A percentile compares a stretch with the other conserved stretches of the same genome.
Evolutionary conservation across 2,329 filamentous ascomycete species (phyloP).

Genomic region (Talaromyces sp.): DNA sequence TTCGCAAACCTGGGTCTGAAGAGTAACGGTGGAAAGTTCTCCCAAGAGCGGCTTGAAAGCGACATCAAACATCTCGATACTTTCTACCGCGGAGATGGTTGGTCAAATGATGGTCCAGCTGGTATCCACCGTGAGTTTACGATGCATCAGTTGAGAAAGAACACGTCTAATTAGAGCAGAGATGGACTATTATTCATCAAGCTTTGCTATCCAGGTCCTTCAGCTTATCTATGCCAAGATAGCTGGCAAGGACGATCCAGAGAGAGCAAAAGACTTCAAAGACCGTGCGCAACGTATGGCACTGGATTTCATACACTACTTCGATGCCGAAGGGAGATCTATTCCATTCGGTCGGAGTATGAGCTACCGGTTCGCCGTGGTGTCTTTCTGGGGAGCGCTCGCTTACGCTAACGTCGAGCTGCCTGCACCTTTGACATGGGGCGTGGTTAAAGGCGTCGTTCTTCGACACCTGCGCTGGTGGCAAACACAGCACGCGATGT

Average conservation of each 20-base stretch:
- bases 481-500: slow-evolving; percentile 71
- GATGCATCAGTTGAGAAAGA: too few relatives aligned
- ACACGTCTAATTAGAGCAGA: too few relatives aligned
- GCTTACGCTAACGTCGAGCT: slow-evolving; percentile 76
- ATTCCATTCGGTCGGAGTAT: slow-evolving; percentile 78
- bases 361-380: slow-evolving; percentile 82
- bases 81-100: slow-evolving; percentile 79
- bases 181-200: slow-evolving; percentile 84
- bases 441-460: slow-evolving; percentile 75
- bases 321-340: slow-evolving; percentile 68
- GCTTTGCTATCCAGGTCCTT: slow-evolving; percentile 79
- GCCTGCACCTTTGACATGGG: slow-evolving; percentile 73
- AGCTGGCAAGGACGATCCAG: slow-evolving; percentile 65
- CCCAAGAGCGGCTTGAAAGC: slow-evolving; percentile 68
- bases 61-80: slow-evolving; percentile 79
- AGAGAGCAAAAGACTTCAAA: slow-evolving; percentile 69
- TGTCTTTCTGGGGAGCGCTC: slow-evolving; percentile 78
- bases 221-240: slow-evolving; percentile 77
- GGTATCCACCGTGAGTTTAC: slow-evolving; percentile 76
- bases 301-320: slow-evolving; percentile 74
- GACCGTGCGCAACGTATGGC: slow-evolving; percentile 68
- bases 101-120: slow-evolving; percentile 80
- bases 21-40: slow-evolving; percentile 72
- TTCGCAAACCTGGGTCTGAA: slow-evolving; percentile 79
- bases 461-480: slow-evolving; percentile 77